These are phyloP conservation scores for Bolboschoenoplectus hybrid DNA, from an alignment of 202 grass and related monocot genomes.

Conservation along the genomic window DNA sequence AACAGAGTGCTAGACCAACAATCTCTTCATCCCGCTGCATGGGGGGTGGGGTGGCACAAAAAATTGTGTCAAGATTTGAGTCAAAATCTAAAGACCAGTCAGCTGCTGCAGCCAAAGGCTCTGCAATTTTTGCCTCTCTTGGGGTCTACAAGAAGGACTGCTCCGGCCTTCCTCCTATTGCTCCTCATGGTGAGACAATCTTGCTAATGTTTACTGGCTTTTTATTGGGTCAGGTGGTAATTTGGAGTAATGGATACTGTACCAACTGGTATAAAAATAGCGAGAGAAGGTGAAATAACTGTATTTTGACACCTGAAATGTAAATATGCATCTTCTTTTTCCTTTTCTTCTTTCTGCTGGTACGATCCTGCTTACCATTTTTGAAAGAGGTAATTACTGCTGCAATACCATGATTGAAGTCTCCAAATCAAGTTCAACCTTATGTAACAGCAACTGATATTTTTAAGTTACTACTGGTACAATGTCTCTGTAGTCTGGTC, in stretches of 20 bases:
- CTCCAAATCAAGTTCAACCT: background rate
- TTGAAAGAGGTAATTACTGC: background rate
- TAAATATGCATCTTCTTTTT: background rate
- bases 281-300: background rate
- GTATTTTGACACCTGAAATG: background rate
- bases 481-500: background rate
- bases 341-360: background rate
- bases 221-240: conserved; percentile 8
- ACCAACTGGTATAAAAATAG: background rate
- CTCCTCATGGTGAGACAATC: conserved; percentile 61
- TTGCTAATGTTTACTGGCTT: conserved; percentile 25
- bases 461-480: background rate
- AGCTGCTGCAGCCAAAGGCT: conserved; percentile 45
- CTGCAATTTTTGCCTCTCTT: conserved; percentile 52
- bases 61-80: conserved; percentile 28
- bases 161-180: conserved; percentile 48
- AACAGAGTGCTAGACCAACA: conserved; percentile 47
- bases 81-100: conserved; percentile 48
- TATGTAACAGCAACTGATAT: background rate
- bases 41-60: conserved; percentile 24
- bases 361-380: background rate
- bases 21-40: conserved; percentile 43
- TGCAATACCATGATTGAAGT: background rate
- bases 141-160: conserved; percentile 53
- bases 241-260: background rate